phyloP scores from a whole-genome alignment of 2,329 filamentous ascomycete genomes.

The Cladorrhinum sp. region DNA sequence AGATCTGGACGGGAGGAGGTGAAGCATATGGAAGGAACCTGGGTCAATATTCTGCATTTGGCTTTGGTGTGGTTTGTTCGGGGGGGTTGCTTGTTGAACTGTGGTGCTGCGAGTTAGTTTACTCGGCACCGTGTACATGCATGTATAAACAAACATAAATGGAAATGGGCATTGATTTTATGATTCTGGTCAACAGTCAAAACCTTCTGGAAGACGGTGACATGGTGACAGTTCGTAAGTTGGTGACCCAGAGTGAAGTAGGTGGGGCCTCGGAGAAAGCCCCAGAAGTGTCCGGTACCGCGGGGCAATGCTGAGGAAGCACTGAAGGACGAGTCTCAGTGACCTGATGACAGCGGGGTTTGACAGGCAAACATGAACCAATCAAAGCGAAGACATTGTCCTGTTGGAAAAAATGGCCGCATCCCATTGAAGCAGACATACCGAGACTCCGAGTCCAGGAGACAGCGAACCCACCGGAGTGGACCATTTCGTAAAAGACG shows the following conservation, averaged over 20 bases:
- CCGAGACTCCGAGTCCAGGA: constrained; percentile 24
- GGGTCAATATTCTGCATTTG: neutral
- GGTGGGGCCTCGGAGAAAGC: neutral
- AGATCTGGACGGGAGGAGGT: neutral
- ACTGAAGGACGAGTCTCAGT: constrained; percentile 11
- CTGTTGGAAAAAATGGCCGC: constrained; percentile 17
- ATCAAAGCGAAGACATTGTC: constrained; percentile 17
- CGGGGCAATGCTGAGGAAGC: constrained; percentile 4
- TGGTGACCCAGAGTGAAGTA: neutral
- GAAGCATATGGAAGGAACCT: neutral
- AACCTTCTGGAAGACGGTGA: neutral
- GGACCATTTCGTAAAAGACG: constrained; percentile 14
- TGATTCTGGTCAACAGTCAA: neutral
- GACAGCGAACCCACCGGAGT: constrained; percentile 18
- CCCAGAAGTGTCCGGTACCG: constrained; percentile 18
- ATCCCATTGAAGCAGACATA: constrained; percentile 22
- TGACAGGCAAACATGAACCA: constrained; percentile 9
- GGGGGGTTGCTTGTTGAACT: neutral
- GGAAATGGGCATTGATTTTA: neutral
- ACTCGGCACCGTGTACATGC: neutral
- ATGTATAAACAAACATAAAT: neutral
- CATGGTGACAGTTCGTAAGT: neutral
- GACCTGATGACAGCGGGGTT: constrained; percentile 9
- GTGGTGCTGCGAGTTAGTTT: neutral
- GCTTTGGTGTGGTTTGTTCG: neutral